Evolutionary conservation across 257 asterid genomes (phyloP).

Genomic region (Lavandula angustifolia): DNA sequence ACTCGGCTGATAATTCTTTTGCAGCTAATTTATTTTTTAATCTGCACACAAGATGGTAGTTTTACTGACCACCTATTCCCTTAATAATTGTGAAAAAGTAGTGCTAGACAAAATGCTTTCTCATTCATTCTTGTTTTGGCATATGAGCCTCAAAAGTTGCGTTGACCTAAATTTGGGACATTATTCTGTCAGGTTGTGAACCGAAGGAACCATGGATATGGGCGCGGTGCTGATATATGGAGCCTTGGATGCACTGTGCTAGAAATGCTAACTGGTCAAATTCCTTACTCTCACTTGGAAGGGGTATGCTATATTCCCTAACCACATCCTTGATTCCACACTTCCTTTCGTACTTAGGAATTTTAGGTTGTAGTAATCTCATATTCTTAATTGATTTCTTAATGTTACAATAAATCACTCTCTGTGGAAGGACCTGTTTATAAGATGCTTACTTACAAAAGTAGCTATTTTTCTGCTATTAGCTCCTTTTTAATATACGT

Average conservation of each 20-base stretch:
- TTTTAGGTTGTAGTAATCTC: not conserved
- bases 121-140: constrained; percentile 13
- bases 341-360: not conserved
- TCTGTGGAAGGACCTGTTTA: constrained; percentile 15
- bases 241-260: constrained; percentile 71
- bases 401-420: constrained; percentile 9
- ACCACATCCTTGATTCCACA: constrained; percentile 18
- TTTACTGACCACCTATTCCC: constrained; percentile 8
- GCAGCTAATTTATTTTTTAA: constrained; percentile 1
- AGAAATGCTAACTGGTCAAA: constrained; percentile 64
- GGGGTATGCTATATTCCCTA: constrained; percentile 46
- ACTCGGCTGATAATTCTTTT: not conserved
- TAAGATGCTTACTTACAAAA: constrained; percentile 8
- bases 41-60: constrained; percentile 11
- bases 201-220: constrained; percentile 53
- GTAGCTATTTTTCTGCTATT: constrained; percentile 4
- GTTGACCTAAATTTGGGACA: constrained; percentile 22
- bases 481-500: no score
- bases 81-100: constrained; percentile 5
- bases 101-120: not conserved
- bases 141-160: constrained; percentile 21
- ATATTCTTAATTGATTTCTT: constrained; percentile 6
- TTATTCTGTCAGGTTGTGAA: constrained; percentile 51
- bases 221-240: constrained; percentile 68
- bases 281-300: constrained; percentile 71